Base-by-base conservation (phyloP, 2,329 filamentous ascomycete genomes). In the Cadophora sp. region DNA sequence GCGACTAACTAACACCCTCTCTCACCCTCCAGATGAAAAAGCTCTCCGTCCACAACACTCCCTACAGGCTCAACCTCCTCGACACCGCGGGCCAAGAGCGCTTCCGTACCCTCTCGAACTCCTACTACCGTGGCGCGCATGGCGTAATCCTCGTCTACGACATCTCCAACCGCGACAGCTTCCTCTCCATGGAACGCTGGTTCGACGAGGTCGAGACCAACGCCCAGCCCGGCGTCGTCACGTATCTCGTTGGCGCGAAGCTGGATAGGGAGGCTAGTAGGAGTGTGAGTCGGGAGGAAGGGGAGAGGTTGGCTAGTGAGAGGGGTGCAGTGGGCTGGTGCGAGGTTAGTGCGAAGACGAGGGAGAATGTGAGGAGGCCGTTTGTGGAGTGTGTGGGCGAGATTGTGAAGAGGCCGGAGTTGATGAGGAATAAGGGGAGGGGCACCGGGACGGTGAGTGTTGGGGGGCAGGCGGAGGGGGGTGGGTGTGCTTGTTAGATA, bases 61-160 rank as follows among this genome's bases (percentile, higher is more conserved):
- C 82, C 4, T 86, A 86, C 71, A 80, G 83, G 29, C 73, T 87
- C 26, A 85, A 84, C 56, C 81, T 87, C 62, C 85, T 87, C 71
- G 96, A 99, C 78, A 99, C 96, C 0, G 96, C 96, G 5, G 96
- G 96, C 63, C 97, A 97, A 69, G 96, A 99, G 80, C 89, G 96
- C 69, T 99, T 98, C 80, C 92, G 96, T 72, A 97, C 93, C 68
- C 94, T 98, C 48, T 97, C 93, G 29, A 88, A 96, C 72, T 96
- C 92, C 55, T 99, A 98, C 82, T 98, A 99, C 80, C 91, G 96
- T 76, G 95, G 95, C 71, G 96, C 96, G 1, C 95, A 96, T 4
- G 96, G 95, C 73, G 95, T 95, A n/a, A 91, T 99, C 62, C 86
- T 99, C 69, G 90, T 98, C 72, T 99, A 98, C 85, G 96, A 99